phyloP scores from a whole-genome alignment of 257 asterid species.

The Solanum virginianum region DNA sequence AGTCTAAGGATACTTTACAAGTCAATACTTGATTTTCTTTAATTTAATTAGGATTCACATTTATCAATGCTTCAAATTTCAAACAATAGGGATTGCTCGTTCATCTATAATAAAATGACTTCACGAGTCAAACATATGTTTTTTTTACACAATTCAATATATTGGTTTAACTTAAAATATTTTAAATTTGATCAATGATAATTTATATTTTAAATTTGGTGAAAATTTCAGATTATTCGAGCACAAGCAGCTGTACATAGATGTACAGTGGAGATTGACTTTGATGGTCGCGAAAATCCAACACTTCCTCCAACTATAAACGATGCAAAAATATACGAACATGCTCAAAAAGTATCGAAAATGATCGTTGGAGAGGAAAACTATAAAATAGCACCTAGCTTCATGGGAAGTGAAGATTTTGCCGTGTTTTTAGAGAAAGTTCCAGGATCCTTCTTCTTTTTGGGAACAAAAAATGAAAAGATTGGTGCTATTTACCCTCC shows the following conservation, averaged over 20 bases:
- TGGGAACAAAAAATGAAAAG: slow-evolving; percentile 29
- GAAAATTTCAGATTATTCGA: slow-evolving; percentile 16
- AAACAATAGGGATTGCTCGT: not conserved
- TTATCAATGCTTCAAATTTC: not conserved
- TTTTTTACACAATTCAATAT: not conserved
- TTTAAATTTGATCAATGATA: not conserved
- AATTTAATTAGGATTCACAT: not conserved
- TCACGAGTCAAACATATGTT: not conserved
- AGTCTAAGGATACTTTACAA: not conserved
- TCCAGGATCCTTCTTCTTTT: slow-evolving; percentile 17
- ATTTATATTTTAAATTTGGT: not conserved
- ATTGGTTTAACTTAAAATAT: not conserved
- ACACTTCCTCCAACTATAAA: slow-evolving; percentile 40
- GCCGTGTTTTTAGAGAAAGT: slow-evolving; percentile 30
- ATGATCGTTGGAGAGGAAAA: slow-evolving; percentile 30
- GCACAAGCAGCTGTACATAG: slow-evolving; percentile 30
- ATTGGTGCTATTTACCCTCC: slow-evolving; percentile 29
- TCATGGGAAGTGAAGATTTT: slow-evolving; percentile 55
- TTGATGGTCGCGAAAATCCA: slow-evolving; percentile 28
- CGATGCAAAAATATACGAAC: slow-evolving; percentile 18
- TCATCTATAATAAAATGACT: not conserved
- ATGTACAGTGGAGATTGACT: slow-evolving; percentile 25
- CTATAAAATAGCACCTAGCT: slow-evolving; percentile 13
- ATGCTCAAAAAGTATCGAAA: slow-evolving; percentile 12
- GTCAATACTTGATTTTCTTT: not conserved